phyloP scores from a whole-genome alignment of 2,329 filamentous ascomycete species.

The Capronia americana region DNA sequence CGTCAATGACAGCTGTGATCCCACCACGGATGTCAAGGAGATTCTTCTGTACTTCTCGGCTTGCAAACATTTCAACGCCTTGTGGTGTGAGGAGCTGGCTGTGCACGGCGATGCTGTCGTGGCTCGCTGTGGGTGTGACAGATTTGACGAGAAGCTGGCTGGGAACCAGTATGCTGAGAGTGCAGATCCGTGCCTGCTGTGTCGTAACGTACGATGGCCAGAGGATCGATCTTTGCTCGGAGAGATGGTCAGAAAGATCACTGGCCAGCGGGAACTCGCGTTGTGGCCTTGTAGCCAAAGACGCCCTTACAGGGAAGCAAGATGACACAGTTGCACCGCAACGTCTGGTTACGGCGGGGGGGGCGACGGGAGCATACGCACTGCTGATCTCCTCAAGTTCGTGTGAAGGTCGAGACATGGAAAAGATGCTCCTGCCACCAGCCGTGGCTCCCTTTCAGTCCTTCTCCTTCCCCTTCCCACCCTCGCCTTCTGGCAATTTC shows the following conservation, averaged over 20 bases:
- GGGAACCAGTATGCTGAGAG: constrained; percentile 2
- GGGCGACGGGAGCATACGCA: neutral
- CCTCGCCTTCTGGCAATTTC: constrained; percentile 53
- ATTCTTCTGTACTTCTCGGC: constrained; percentile 7
- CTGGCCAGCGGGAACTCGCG: neutral
- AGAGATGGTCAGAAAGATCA: constrained; percentile 1
- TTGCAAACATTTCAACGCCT: neutral
- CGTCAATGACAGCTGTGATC: neutral
- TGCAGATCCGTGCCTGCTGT: neutral
- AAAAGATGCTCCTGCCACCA: neutral
- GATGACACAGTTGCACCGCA: neutral
- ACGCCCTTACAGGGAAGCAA: neutral
- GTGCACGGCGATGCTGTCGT: neutral
- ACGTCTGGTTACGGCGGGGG: too few species aligned
- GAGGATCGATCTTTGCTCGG: neutral
- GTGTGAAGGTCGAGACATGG: neutral
- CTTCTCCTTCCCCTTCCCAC: constrained; percentile 28
- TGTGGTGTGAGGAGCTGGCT: neutral
- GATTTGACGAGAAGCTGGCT: constrained; percentile 2
- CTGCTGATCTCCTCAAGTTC: neutral
- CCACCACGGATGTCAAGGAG: constrained; percentile 2
- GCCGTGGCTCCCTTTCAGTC: constrained; percentile 16
- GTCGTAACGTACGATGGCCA: neutral
- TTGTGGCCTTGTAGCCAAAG: constrained; percentile 3
- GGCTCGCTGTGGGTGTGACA: constrained; percentile 5